Base-by-base conservation (phyloP, 2,329 filamentous ascomycete genomes). In the Colletotrichum melonis region DNA sequence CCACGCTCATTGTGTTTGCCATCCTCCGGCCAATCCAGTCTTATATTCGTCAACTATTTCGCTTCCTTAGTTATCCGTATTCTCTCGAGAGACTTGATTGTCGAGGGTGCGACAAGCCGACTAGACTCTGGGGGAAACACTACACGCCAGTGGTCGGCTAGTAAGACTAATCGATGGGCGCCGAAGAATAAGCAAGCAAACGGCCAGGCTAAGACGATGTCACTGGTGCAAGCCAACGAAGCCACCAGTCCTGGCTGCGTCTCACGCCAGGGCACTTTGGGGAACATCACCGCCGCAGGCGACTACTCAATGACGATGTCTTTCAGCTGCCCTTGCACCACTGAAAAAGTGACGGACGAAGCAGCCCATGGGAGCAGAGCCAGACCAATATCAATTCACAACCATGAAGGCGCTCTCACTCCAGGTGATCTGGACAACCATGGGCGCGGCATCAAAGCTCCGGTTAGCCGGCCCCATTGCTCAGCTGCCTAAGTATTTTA, bases 131-230 rank as follows among this genome's bases (percentile, higher is more conserved):
- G 58, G 57, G 32, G 52, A 52, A 49, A 11, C 19, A 49, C 42
- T n/a, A 56, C 35, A 58, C 49, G 57, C 49, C 24, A 22, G 64
- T 63, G 32, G 42, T 59, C 19, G 63, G 66, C 59, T 32, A 49
- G 69, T 55, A 24, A 54, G n/a, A n/a, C 66, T 64, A 58, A 63
- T 70, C 42, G 59, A 60, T 70, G 55, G 28, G 59, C 54, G 46
- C 67, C 42, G 24, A 38, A 30, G 42, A 60, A 73, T 70, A 73
- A 73, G 70, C 54, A 73, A 73, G 70, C 59, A 70, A 57, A 54
- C 9, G 54, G 35, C 55, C 70, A 59, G 55, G 30, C 42, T 54
- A 69, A 16, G 59, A 24, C 66, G 59, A 69, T 69, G 65, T 38
- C 57, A 63, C 64, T 72, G 58, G 57, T 35, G 58, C 57, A 72